Conservation (phyloP, 768 basidiomycete species). For the Lactarius hatsudake region DNA sequence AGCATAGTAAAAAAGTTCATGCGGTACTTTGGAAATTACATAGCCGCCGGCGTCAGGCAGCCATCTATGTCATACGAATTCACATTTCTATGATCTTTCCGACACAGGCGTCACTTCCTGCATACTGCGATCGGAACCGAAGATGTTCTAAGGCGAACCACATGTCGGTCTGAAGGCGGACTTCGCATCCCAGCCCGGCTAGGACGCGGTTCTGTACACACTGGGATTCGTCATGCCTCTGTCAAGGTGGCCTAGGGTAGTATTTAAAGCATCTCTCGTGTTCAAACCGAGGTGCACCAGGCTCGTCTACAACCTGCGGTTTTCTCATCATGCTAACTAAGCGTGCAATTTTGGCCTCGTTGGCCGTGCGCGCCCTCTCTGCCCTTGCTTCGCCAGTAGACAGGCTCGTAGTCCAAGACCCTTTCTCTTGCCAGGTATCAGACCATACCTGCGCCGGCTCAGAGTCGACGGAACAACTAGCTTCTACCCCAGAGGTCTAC, state of each 20-base stretch:
- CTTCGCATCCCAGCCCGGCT: background rate
- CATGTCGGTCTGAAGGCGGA: too few relatives aligned
- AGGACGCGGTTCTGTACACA: background rate
- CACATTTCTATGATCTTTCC: background rate
- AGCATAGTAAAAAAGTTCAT: too few relatives aligned
- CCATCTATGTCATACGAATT: too few relatives aligned
- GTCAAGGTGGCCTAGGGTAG: background rate
- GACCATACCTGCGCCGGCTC: background rate
- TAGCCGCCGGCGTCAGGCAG: too few relatives aligned
- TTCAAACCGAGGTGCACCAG: background rate
- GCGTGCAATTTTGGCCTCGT: constrained; percentile 4
- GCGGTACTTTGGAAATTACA: too few relatives aligned
- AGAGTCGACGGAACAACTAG: background rate
- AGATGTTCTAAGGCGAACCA: background rate
- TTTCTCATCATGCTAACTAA: constrained; percentile 6
- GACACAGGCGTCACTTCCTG: background rate
- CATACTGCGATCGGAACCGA: background rate
- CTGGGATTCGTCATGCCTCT: background rate
- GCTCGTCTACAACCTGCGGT: background rate
- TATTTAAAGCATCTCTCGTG: constrained; percentile 8
- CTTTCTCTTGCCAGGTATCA: background rate
- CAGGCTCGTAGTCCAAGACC: constrained; percentile 1
- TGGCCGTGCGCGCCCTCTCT: constrained; percentile 10
- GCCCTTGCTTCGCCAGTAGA: constrained; percentile 12
- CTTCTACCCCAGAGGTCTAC: constrained; percentile 22